These are phyloP conservation scores for Zygoascus flipseniorum DNA, from an alignment of 805 yeast species.

Conservation along the genomic window DNA sequence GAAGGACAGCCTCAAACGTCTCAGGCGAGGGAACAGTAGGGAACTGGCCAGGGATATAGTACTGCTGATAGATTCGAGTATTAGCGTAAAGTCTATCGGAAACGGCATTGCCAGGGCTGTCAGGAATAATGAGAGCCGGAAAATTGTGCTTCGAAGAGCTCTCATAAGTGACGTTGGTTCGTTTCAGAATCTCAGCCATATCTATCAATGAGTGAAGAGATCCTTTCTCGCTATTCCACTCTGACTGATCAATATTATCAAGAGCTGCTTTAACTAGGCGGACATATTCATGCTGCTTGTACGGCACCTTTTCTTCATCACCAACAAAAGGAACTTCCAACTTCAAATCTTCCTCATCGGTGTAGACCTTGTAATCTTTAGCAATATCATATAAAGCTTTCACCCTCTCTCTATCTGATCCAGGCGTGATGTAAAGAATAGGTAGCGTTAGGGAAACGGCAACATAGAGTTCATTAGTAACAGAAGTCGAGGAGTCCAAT, in stretches of 20 bases:
- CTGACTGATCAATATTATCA: slow-evolving; percentile 4
- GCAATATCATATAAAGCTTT: slow-evolving; percentile 9
- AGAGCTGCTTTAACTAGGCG: slow-evolving; percentile 5
- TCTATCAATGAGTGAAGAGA: neutral
- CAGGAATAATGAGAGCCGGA: slow-evolving; percentile 30
- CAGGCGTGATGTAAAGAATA: slow-evolving; percentile 32
- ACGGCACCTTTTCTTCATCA: neutral
- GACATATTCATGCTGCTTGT: neutral
- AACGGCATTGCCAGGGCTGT: neutral
- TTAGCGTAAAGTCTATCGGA: neutral
- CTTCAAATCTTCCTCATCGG: slow-evolving; percentile 10
- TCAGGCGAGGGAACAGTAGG: slow-evolving; percentile 56
- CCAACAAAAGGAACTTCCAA: neutral
- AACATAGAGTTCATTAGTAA: slow-evolving; percentile 62
- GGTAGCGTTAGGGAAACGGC: slow-evolving; percentile 59
- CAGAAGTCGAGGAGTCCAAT: slow-evolving; percentile 31
- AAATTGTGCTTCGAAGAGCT: slow-evolving; percentile 17
- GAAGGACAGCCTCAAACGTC: slow-evolving; percentile 47
- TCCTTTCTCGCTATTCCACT: neutral
- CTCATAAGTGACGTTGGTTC: neutral
- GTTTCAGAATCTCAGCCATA: neutral
- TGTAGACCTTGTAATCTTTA: slow-evolving; percentile 38
- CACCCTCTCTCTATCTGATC: slow-evolving; percentile 28
- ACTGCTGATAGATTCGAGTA: slow-evolving; percentile 1
- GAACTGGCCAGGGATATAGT: slow-evolving; percentile 44